These are phyloP conservation scores for Isatis tinctoria DNA, from an alignment of 345 rosid species.

Conservation along the genomic window DNA sequence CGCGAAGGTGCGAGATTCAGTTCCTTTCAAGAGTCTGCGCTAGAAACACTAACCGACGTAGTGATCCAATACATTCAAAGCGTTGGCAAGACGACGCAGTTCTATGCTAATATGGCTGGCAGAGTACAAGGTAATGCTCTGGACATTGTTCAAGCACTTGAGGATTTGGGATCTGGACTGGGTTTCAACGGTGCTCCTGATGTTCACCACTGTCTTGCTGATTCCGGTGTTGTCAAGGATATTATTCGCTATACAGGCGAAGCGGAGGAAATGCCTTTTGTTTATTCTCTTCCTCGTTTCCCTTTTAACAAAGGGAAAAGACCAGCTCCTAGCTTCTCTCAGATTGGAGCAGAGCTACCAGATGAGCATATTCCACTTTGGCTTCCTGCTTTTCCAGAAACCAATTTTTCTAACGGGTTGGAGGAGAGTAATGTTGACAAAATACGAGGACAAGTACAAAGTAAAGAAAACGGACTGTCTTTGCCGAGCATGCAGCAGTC, in stretches of 20 bases:
- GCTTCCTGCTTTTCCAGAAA: constrained; percentile 80
- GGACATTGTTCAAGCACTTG: constrained; percentile 70
- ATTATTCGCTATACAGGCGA: constrained; percentile 57
- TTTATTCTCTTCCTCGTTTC: constrained; percentile 55
- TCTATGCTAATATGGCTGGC: constrained; percentile 62
- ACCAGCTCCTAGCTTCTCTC: constrained; percentile 44
- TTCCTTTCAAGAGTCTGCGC: constrained; percentile 69
- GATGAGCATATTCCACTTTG: constrained; percentile 71
- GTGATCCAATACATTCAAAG: constrained; percentile 46
- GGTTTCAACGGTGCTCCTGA: constrained; percentile 71
- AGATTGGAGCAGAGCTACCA: constrained; percentile 65
- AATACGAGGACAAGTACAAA: constrained; percentile 31
- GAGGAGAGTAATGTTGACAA: constrained; percentile 28
- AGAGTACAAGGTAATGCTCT: constrained; percentile 60
- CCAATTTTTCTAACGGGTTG: constrained; percentile 31
- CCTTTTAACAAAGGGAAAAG: constrained; percentile 57
- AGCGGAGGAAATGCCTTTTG: constrained; percentile 55
- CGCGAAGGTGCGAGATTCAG: constrained; percentile 76
- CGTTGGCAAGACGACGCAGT: constrained; percentile 56
- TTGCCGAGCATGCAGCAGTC: constrained; percentile 40
- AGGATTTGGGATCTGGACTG: constrained; percentile 54
- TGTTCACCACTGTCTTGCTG: constrained; percentile 54
- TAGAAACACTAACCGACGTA: constrained; percentile 59
- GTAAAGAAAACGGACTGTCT: constrained; percentile 35
- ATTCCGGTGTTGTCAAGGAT: constrained; percentile 62